These are phyloP conservation scores for Sparassis latifolia DNA, from an alignment of 1,284 basidiomycete species.

Conservation along the genomic window DNA sequence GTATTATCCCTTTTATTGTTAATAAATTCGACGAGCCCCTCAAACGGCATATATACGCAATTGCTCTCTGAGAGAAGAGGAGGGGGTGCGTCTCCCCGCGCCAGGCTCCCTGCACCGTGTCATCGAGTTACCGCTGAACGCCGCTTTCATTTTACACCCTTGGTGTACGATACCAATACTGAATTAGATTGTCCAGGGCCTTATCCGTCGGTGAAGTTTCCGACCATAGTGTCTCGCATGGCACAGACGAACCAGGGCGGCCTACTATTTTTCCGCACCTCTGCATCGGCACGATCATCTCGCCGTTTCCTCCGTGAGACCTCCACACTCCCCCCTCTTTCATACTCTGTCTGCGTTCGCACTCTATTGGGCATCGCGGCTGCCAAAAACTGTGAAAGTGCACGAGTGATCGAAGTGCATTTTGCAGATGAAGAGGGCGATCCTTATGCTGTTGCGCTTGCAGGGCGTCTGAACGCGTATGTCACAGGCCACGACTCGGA, in stretches of 20 bases:
- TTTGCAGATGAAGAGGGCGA: conserved; percentile 87
- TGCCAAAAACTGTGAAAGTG: conserved; percentile 16
- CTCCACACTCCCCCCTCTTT: conserved; percentile 73
- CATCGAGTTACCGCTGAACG: too few relatives aligned
- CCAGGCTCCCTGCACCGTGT: too few relatives aligned
- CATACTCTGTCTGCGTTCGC: conserved; percentile 54
- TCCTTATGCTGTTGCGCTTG: conserved; percentile 79
- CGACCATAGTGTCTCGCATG: conserved; percentile 58
- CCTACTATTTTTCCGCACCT: conserved; percentile 82
- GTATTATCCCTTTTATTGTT: background rate
- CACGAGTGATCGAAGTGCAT: conserved; percentile 41
- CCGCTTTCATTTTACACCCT: background rate
- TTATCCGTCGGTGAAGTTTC: conserved; percentile 67
- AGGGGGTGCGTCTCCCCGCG: too few relatives aligned
- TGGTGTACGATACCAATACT: background rate
- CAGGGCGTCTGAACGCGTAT: conserved; percentile 67
- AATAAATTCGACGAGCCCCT: background rate
- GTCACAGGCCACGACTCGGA: conserved; percentile 80
- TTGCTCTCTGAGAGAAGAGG: too few relatives aligned
- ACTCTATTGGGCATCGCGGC: conserved; percentile 36
- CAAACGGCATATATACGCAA: too few relatives aligned
- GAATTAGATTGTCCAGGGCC: conserved; percentile 42
- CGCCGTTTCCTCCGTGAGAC: conserved; percentile 68
- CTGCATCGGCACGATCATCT: conserved; percentile 57
- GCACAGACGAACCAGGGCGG: conserved; percentile 52